Conservation (phyloP, 2,329 filamentous ascomycete genomes). For the Monosporascus sp. region DNA sequence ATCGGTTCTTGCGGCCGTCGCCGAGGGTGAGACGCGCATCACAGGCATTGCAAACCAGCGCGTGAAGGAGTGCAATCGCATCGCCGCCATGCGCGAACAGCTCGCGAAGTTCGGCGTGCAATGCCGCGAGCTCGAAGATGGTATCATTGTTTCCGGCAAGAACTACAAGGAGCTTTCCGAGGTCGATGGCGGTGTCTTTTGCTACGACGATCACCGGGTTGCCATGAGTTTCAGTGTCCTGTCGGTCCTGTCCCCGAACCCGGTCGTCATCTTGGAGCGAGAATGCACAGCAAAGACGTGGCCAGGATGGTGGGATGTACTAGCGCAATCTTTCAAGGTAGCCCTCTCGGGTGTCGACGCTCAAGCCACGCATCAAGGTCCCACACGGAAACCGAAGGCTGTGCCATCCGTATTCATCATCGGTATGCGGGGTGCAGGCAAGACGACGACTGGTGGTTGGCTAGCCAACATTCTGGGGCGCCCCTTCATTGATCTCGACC, state of each 20-base stretch:
- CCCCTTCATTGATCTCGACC: conserved; percentile 81
- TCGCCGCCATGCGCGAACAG: conserved; percentile 90
- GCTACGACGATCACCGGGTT: conserved; percentile 95
- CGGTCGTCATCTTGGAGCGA: conserved; percentile 77
- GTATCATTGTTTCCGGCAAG: conserved; percentile 67
- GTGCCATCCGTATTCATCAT: conserved; percentile 83
- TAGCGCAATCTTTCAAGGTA: conserved; percentile 73
- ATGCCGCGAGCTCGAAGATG: conserved; percentile 86
- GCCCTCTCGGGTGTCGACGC: conserved; percentile 69
- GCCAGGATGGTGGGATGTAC: conserved; percentile 96
- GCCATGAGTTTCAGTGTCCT: conserved; percentile 98
- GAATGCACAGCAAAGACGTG: conserved; percentile 97
- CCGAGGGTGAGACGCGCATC: conserved; percentile 77
- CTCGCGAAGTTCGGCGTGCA: conserved; percentile 87
- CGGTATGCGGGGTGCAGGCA: conserved; percentile 94
- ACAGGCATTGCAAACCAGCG: conserved; percentile 95
- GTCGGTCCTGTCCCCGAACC: conserved; percentile 62
- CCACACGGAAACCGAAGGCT: conserved; percentile 30
- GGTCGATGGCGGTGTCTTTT: conserved; percentile 68
- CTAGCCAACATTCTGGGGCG: conserved; percentile 70
- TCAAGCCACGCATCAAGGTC: conserved; percentile 21
- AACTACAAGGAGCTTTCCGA: conserved; percentile 42
- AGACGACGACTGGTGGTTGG: conserved; percentile 89
- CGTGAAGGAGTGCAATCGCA: conserved; percentile 97
- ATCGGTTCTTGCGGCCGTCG: conserved; percentile 86